These are phyloP conservation scores for Penicillium sp. DNA, from an alignment of 2,329 filamentous ascomycete species.

Conservation along the genomic window DNA sequence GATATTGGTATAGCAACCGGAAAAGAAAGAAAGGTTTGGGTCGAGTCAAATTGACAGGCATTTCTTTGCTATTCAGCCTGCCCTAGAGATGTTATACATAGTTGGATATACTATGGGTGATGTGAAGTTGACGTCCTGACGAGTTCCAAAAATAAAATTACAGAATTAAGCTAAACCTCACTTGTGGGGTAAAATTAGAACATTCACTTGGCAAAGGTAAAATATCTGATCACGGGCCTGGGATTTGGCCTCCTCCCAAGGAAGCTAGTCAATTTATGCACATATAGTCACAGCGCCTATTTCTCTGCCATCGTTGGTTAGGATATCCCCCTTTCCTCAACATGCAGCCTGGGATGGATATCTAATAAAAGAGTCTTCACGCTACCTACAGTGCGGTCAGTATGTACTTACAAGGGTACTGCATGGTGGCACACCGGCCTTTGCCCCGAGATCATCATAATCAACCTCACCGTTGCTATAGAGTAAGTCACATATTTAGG, in stretches of 20 bases:
- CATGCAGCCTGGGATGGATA: background rate
- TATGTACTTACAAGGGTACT: background rate
- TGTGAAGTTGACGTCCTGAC: background rate
- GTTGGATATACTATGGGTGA: background rate
- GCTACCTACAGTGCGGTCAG: background rate
- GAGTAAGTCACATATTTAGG: too few species aligned
- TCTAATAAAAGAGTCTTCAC: conserved; percentile 10
- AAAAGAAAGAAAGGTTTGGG: background rate
- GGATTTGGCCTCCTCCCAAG: background rate
- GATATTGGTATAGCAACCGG: background rate
- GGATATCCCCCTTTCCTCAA: background rate
- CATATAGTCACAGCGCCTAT: background rate
- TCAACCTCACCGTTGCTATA: background rate
- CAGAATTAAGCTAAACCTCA: too few species aligned
- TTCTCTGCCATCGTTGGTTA: background rate
- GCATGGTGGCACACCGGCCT: background rate
- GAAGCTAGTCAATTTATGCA: background rate
- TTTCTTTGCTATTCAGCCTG: background rate
- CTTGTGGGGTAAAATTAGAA: background rate
- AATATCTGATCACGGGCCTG: background rate
- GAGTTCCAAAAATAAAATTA: conserved; percentile 4
- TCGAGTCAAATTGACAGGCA: background rate
- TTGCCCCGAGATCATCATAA: background rate
- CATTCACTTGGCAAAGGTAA: background rate
- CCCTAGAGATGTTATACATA: too few species aligned